These are phyloP conservation scores for Lactarius quietus DNA, from an alignment of 768 basidiomycete species.

Conservation along the genomic window DNA sequence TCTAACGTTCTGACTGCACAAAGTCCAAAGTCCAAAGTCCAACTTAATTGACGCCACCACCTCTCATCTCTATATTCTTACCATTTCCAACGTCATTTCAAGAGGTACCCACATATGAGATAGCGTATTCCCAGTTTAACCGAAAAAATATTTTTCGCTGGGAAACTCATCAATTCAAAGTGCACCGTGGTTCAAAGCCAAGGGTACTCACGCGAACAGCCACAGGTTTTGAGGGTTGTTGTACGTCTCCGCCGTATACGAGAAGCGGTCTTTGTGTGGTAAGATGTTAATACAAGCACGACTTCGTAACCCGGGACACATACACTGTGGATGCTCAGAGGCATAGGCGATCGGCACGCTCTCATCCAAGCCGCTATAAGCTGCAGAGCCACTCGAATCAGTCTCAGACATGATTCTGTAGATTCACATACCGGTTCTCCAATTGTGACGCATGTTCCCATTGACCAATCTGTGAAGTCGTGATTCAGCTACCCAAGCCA, in stretches of 20 bases:
- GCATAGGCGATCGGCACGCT: slow-evolving; percentile 33
- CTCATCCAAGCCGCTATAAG: slow-evolving; percentile 31
- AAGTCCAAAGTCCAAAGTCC: too few relatives aligned
- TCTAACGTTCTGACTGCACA: too few relatives aligned
- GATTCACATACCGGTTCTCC: slow-evolving; percentile 1
- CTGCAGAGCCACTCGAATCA: background rate
- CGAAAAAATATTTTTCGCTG: background rate
- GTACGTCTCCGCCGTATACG: slow-evolving; percentile 22
- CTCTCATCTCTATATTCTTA: too few relatives aligned
- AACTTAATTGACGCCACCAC: background rate
- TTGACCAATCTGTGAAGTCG: background rate
- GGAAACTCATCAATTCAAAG: background rate
- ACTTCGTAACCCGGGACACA: background rate
- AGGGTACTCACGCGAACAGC: slow-evolving; percentile 15
- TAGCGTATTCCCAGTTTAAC: background rate
- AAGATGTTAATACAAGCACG: background rate
- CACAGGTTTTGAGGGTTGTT: slow-evolving; percentile 22
- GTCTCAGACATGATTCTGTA: background rate
- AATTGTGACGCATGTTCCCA: slow-evolving; percentile 3
- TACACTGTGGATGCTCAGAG: slow-evolving; percentile 34
- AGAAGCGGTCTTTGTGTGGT: slow-evolving; percentile 9
- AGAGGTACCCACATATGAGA: too few relatives aligned
- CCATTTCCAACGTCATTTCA: too few relatives aligned
- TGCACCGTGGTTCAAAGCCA: background rate
- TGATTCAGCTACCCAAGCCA: background rate